phyloP scores from a whole-genome alignment of 768 basidiomycete species.

The Glaciozyma antarctica region DNA sequence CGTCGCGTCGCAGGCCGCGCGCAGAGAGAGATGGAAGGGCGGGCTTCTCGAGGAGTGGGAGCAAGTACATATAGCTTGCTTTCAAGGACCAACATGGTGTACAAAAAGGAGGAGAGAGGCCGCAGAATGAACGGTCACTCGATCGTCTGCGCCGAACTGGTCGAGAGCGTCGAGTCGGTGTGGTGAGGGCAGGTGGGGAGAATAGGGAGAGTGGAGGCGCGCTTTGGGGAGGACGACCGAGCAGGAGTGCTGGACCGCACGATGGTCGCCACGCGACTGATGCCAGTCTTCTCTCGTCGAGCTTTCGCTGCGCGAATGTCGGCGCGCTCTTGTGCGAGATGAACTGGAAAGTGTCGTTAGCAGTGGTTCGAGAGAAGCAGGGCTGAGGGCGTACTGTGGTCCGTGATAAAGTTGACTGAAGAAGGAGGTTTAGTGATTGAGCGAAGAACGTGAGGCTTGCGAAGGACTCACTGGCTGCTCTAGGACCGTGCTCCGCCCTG shows the following conservation, averaged over 20 bases:
- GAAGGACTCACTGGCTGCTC: neutral
- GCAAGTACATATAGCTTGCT: too few relatives aligned
- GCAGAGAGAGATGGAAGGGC: too few relatives aligned
- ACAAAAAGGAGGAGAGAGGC: too few relatives aligned
- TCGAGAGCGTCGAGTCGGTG: too few relatives aligned
- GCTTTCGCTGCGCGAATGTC: neutral
- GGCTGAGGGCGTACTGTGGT: neutral
- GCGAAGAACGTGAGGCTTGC: too few relatives aligned
- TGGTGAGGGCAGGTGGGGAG: too few relatives aligned
- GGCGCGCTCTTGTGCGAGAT: constrained; percentile 2
- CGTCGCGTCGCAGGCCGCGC: too few relatives aligned
- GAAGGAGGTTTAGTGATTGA: too few relatives aligned
- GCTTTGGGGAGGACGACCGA: neutral
- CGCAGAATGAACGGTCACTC: too few relatives aligned
- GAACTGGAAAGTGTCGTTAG: neutral
- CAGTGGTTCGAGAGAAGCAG: neutral
- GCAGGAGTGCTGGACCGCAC: neutral
- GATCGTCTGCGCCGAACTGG: too few relatives aligned
- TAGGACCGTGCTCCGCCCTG: constrained; percentile 45
- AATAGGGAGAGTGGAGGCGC: neutral
- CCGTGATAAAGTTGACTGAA: neutral
- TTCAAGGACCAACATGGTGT: too few relatives aligned
- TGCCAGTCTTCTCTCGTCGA: neutral
- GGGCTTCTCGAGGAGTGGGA: too few relatives aligned
- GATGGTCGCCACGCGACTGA: neutral